These are phyloP conservation scores for Saccharomycopsis hybrid DNA, from an alignment of 1,139 yeast species.

Conservation along the genomic window DNA sequence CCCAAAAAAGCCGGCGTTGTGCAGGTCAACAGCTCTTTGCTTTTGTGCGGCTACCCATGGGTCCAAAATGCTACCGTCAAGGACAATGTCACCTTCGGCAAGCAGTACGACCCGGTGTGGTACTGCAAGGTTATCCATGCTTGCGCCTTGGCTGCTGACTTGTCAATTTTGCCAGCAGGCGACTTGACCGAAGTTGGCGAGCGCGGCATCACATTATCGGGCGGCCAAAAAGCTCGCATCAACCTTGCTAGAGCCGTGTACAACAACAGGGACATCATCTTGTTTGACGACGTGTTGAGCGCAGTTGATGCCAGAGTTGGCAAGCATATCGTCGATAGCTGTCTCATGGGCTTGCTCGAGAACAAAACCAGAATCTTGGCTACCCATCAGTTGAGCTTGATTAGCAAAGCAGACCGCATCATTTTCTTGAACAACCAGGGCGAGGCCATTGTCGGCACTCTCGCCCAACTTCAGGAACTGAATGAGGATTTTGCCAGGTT, in stretches of 20 bases:
- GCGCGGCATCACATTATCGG: conserved; percentile 79
- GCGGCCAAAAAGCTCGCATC: conserved; percentile 85
- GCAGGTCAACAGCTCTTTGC: conserved; percentile 32
- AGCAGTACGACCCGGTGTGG: conserved; percentile 39
- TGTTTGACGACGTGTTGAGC: conserved; percentile 75
- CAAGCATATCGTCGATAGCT: conserved; percentile 61
- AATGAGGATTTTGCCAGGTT: conserved; percentile 31
- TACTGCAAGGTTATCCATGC: conserved; percentile 51
- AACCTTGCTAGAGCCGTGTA: conserved; percentile 80
- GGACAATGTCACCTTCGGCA: conserved; percentile 65
- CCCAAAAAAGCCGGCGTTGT: conserved; percentile 34
- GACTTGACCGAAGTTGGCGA: conserved; percentile 83
- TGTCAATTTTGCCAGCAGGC: conserved; percentile 62
- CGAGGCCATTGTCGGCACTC: conserved; percentile 46
- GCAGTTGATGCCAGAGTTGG: conserved; percentile 93
- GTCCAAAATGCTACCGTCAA: conserved; percentile 70
- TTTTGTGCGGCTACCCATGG: conserved; percentile 65
- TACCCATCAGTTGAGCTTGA: conserved; percentile 69
- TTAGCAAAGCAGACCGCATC: conserved; percentile 58
- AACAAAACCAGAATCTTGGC: conserved; percentile 66
- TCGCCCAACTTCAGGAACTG: conserved; percentile 36
- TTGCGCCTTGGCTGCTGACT: conserved; percentile 61
- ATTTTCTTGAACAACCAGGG: conserved; percentile 59
- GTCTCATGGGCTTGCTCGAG: conserved; percentile 51
- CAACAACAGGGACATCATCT: conserved; percentile 52